Evolutionary conservation across 2,329 filamentous ascomycete genomes (phyloP), one percentile per base, ranked within the genome.

Genomic region (Alternaria triticina): DNA sequence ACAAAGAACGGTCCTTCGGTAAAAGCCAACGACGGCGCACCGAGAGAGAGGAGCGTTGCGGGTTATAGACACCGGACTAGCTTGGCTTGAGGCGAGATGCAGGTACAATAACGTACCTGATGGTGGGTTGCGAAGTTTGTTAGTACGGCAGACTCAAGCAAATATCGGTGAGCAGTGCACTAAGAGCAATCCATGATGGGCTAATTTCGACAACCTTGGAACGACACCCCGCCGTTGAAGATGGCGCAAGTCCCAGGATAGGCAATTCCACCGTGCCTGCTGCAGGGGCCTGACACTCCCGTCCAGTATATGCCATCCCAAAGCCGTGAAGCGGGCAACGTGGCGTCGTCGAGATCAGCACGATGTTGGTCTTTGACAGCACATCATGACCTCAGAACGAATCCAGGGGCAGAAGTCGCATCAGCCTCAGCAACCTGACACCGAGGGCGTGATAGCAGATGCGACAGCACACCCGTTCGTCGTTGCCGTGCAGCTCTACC

Each of bases 111-210:
- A 50, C 62, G 65, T 64, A 64, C 68, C 61, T 65, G 67, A 64
- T 69, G 71, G 67, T 69, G 69, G 70, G 68, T 57, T 66, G 64
- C 68, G 59, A 68, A 69, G 67, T 68, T 56, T 68, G 62, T 67
- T 61, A 64, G 67, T 67, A 67, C 64, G 61, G 58, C 47, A 65
- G 57, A 67, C 64, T 64, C 64, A 60, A 74, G 71, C 20, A 76
- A 76, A 70, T 76, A 74, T 74, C 73, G 73, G 74, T 75, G 73
- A 75, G 68, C 45, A 68, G 54, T 60, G 61, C 64, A 70, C 67
- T 73, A 73, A 65, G 61, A 50, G 54, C 28, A 15, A 68, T 66
- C 65, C 66, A 67, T 68, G 70, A 45, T 56, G 64, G 67, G 60
- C 65, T 70, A 73, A 74, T 74, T 66, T 74, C 62, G 62, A 71